A percentile compares a stretch with the other conserved stretches of the same genome.
Conservation (phyloP, 495 filamentous ascomycete genomes). For the Neohortaea acidophila region DNA sequence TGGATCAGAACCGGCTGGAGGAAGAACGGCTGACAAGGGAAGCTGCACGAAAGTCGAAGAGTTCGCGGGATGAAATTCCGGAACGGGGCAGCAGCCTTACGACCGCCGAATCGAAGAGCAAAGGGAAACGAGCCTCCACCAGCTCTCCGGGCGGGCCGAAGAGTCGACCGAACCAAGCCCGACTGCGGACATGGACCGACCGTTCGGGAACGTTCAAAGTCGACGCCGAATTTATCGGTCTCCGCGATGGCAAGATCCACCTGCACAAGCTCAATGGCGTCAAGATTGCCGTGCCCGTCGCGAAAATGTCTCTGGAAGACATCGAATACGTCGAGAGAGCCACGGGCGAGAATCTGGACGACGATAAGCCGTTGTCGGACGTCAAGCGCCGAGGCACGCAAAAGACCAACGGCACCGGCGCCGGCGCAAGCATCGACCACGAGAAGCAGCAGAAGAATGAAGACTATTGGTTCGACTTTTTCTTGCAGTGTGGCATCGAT, state of each 20-base stretch:
- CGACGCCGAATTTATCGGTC: constrained; percentile 88
- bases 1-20: constrained; percentile 72
- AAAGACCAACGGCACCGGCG: constrained; percentile 18
- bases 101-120: constrained; percentile 36
- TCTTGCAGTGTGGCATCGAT: constrained; percentile 77
- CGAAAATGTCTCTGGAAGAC: constrained; percentile 91
- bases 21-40: constrained; percentile 68
- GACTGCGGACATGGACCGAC: constrained; percentile 86
- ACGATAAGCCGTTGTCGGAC: constrained; percentile 87
- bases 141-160: constrained; percentile 1
- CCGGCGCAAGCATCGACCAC: constrained; percentile 36
- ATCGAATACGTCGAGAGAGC: constrained; percentile 81
- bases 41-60: constrained; percentile 34
- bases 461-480: constrained; percentile 99
- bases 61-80: constrained; percentile 30
- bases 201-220: constrained; percentile 90
- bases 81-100: constrained; percentile 52
- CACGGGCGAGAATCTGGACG: constrained; percentile 80
- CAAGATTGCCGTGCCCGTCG: constrained; percentile 88
- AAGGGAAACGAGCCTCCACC: not conserved
- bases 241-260: constrained; percentile 92
- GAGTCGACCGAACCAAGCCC: constrained; percentile 27
- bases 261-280: constrained; percentile 95
- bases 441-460: constrained; percentile 43
- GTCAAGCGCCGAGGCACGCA: constrained; percentile 39